Base-by-base conservation (phyloP, 1,284 basidiomycete species). In the Entoloma clypeatum region DNA sequence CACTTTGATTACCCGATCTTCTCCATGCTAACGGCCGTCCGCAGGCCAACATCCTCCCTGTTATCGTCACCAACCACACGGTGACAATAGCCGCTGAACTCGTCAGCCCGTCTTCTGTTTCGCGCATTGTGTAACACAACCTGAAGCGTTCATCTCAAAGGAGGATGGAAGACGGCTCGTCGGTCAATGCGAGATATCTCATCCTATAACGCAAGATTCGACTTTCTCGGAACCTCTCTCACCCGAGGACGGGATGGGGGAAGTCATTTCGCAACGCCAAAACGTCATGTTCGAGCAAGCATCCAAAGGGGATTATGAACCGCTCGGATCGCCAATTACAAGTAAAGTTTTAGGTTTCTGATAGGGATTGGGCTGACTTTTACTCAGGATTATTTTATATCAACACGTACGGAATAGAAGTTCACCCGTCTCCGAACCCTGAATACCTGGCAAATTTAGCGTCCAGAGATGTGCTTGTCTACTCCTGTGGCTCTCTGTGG, bases 71-170 rank as follows among this genome's bases (percentile, higher is more conserved):
- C 2, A 96, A 93, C 62, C 92, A 93, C 62, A 94, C 90, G 0
- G 91, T 94, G n/a, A 98, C 92, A 3, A 95, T 99, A 48, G 92
- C 93, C n/a, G 93, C 87, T 5, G 85, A 93, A 60, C 71, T 98
- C 45, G 89, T 90, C 19, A 64, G 81, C 62, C n/a, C 14, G 40
- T 36, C 34, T 41, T n/a, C 27, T 27, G 8, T 31, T 35, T 43
- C 47, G 32, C 47, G 11, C 3, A 37, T 13, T 19, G 29, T 32
- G 41, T 33, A 28, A 22, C 17, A 38, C 42, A 30, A 25, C 45
- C 34, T 28, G 38, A 27, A 14, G 44, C 21, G 17, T 24, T 38
- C 36, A 26, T 36, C 23, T 25, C 26, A 47, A 53, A 91, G 89
- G 80, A 83, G 56, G 80, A 94, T 54, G 87, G 86, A 5, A 69